phyloP scores from a whole-genome alignment of 2,329 filamentous ascomycete species.

The Chrysoporthe puriensis region DNA sequence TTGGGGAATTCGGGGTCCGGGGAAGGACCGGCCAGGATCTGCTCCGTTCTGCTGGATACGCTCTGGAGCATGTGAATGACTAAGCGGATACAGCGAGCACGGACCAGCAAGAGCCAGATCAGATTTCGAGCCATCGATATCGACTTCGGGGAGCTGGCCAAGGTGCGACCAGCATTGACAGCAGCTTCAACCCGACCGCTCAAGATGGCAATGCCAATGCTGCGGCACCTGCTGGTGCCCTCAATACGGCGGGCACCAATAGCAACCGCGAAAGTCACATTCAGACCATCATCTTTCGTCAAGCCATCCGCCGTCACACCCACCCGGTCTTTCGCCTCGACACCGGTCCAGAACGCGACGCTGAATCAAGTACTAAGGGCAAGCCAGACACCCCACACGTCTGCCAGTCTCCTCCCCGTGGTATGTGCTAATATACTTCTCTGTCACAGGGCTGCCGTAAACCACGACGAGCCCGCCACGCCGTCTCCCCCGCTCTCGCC shows the following conservation, averaged over 20 bases:
- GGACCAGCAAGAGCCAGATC: slow-evolving; percentile 12
- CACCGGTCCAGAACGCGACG: slow-evolving; percentile 62
- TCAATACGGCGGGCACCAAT: slow-evolving; percentile 33
- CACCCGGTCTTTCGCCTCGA: slow-evolving; percentile 41
- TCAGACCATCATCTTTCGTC: slow-evolving; percentile 31
- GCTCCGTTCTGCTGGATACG: not conserved
- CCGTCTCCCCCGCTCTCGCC: slow-evolving; percentile 82
- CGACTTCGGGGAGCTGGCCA: not conserved
- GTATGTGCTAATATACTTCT: not conserved
- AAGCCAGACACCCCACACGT: slow-evolving; percentile 30
- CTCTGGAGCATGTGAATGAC: slow-evolving; percentile 27
- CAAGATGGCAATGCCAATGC: slow-evolving; percentile 41
- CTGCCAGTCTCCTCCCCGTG: not conserved
- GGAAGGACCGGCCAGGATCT: slow-evolving; percentile 17
- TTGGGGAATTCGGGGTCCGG: slow-evolving; percentile 24
- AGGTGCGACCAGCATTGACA: slow-evolving; percentile 3
- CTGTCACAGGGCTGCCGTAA: slow-evolving; percentile 69
- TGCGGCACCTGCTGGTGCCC: slow-evolving; percentile 40
- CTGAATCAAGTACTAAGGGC: slow-evolving; percentile 73
- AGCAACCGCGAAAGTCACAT: slow-evolving; percentile 14
- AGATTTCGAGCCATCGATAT: slow-evolving; percentile 23
- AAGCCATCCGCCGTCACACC: slow-evolving; percentile 30
- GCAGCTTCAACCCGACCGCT: not conserved
- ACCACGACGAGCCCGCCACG: slow-evolving; percentile 79
- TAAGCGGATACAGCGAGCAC: slow-evolving; percentile 14